phyloP scores from a whole-genome alignment of 345 rosid species.

The Salix koriyanagi region DNA sequence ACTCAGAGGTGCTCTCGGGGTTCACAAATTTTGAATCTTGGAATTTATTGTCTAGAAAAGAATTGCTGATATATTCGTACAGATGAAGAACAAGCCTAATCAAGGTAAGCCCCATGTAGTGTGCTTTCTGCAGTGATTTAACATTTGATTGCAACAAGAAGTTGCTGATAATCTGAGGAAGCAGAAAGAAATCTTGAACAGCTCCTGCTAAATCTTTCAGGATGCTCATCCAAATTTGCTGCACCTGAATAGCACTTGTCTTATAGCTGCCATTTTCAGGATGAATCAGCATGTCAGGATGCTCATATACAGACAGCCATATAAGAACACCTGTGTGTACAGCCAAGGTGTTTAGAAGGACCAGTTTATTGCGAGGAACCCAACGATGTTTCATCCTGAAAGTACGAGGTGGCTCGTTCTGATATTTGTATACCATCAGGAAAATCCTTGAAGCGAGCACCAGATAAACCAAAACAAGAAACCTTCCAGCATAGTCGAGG shows the following conservation, averaged over 20 bases:
- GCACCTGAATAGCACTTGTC: not conserved
- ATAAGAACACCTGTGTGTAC: not conserved
- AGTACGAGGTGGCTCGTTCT: not conserved
- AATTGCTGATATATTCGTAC: conserved; percentile 5
- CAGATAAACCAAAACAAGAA: conserved; percentile 1
- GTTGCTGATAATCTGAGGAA: conserved; percentile 22
- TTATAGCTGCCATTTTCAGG: not conserved
- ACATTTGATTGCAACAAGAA: conserved; percentile 1
- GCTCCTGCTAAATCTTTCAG: not conserved
- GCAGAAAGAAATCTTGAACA: conserved; percentile 11
- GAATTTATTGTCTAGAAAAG: not conserved
- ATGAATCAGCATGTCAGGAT: not conserved
- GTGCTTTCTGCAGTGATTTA: conserved; percentile 4
- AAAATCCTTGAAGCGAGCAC: conserved; percentile 3
- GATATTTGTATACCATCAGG: conserved; percentile 1
- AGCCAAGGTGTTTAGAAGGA: not conserved
- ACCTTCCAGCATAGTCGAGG: not conserved
- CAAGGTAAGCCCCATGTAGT: conserved; percentile 7
- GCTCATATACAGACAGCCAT: not conserved
- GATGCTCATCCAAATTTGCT: not conserved
- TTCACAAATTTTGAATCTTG: not conserved
- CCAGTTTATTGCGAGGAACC: not conserved
- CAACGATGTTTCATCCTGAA: not conserved
- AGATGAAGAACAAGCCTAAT: not conserved
- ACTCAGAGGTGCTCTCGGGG: not conserved